Evolutionary conservation across 257 asterid genomes (phyloP).

Genomic region (Capsicum rhomboideum): DNA sequence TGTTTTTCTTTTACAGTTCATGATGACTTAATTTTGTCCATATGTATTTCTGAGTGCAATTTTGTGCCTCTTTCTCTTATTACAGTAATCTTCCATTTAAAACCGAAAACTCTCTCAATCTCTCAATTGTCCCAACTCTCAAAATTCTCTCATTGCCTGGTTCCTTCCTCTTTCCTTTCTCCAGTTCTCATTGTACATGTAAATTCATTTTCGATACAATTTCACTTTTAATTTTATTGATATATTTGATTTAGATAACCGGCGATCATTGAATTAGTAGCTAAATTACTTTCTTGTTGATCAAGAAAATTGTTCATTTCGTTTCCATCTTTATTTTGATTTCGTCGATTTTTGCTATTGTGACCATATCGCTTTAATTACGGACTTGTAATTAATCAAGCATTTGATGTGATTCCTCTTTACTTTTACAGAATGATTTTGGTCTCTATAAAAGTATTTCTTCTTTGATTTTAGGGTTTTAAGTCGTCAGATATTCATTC

Average conservation of each 20-base stretch:
- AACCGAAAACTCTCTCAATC: not conserved
- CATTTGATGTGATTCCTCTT: not conserved
- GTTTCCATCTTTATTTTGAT: not conserved
- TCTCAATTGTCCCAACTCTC: not conserved
- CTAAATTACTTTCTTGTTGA: not conserved
- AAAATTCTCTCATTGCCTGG: not conserved
- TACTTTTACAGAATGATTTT: not conserved
- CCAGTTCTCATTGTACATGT: not conserved
- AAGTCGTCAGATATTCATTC: not conserved
- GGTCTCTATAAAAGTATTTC: not conserved
- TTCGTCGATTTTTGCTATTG: not conserved
- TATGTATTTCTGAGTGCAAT: not conserved
- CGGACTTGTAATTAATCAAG: not conserved
- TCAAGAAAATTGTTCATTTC: not conserved
- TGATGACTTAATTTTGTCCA: not conserved
- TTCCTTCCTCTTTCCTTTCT: not conserved
- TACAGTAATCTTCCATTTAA: not conserved
- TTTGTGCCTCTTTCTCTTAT: not conserved
- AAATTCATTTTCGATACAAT: not conserved
- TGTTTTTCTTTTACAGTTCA: not conserved
- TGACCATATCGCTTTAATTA: not conserved
- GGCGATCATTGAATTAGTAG: not conserved
- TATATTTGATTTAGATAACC: not conserved
- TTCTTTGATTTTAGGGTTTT: not conserved
- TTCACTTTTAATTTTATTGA: not conserved